Conservation (phyloP, 306 rosid species). For the Vicia villosa region DNA sequence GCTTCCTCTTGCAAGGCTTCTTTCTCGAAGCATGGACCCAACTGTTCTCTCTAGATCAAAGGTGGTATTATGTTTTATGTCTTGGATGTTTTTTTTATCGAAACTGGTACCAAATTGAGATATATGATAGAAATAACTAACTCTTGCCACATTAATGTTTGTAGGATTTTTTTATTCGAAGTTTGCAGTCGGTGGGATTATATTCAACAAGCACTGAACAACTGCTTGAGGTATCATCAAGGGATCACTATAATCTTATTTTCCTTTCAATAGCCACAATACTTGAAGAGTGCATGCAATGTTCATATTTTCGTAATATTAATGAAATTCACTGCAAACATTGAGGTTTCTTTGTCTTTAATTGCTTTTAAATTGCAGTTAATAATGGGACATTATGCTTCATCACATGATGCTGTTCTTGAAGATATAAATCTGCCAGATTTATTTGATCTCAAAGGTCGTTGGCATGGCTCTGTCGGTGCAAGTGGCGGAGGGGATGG, state of each 20-base stretch:
- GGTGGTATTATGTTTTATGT: constrained; percentile 55
- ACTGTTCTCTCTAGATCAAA: constrained; percentile 85
- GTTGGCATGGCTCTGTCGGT: constrained; percentile 88
- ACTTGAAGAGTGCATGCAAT: constrained; percentile 11
- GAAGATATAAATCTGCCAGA: constrained; percentile 82
- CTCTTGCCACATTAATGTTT: constrained; percentile 32
- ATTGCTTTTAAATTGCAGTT: constrained; percentile 55
- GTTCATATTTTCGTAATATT: constrained; percentile 20
- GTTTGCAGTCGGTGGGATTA: constrained; percentile 80
- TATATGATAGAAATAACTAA: too few relatives aligned
- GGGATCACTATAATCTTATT: constrained; percentile 11
- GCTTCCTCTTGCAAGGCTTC: constrained; percentile 95
- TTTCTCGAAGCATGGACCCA: constrained; percentile 86
- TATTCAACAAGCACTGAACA: constrained; percentile 54
- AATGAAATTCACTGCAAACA: constrained; percentile 8
- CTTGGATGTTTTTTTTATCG: constrained; percentile 1
- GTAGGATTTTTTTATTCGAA: constrained; percentile 86
- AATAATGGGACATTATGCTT: constrained; percentile 55
- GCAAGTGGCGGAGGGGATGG: constrained; percentile 99
- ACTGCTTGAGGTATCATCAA: constrained; percentile 72
- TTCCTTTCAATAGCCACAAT: constrained; percentile 26
- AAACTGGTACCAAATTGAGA: too few relatives aligned
- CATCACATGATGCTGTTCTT: constrained; percentile 59
- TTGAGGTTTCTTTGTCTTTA: constrained; percentile 13
- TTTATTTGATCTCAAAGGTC: constrained; percentile 84